Base-by-base conservation (phyloP, 2,329 filamentous ascomycete species). In the Lecanicillium sp. region DNA sequence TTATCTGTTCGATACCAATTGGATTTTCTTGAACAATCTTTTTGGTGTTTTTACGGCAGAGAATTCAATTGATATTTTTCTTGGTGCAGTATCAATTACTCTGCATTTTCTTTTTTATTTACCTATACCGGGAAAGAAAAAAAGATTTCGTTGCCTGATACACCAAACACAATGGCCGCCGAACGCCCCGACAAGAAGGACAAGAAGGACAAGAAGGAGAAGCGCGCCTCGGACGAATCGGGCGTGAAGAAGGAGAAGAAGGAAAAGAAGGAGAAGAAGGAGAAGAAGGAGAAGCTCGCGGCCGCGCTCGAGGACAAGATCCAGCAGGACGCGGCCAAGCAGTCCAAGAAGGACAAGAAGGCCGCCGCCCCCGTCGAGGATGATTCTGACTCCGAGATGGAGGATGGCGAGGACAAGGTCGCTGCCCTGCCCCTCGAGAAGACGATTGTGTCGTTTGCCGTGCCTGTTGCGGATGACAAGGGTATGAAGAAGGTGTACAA, bases 381-480 rank as follows among this genome's bases (percentile, higher is more conserved):
- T 53, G 69, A 69, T 39, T 66, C 65, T 35, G 71, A 73, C 56
- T 71, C 69, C 44, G 70, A 74, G 56, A 70, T 70, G 42, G 64
- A 69, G 44, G 67, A 65, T 12, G 60, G 62, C 15, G 44, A 29
- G 5, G 49, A 51, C 19, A 46, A 68, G 55, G 58, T 67, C 36
- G 69, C 73, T 44, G 45, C 29, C 2, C 48, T 62, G 26, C 59
- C 66, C 42, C 62, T 74, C 48, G 68, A 73, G 65, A 62, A 75
- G 58, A 81, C 84, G 50, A 73, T 94, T 40, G 87, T 94, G 48
- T 86, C 90, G 24, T 93, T 95, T 63, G 89, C 90, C 49, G 77
- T 86, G 58, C 87, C 89, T 27, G 72, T 94, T 52, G 85, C 85
- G 23, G 83, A 90, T 54, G 87, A 88, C 54, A 93, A 94, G 77